A percentile compares a stretch with the other conserved stretches of the same genome.
Conservation (phyloP, 2,329 filamentous ascomycete genomes). For the Arthrobotrys pseudoclavata region DNA sequence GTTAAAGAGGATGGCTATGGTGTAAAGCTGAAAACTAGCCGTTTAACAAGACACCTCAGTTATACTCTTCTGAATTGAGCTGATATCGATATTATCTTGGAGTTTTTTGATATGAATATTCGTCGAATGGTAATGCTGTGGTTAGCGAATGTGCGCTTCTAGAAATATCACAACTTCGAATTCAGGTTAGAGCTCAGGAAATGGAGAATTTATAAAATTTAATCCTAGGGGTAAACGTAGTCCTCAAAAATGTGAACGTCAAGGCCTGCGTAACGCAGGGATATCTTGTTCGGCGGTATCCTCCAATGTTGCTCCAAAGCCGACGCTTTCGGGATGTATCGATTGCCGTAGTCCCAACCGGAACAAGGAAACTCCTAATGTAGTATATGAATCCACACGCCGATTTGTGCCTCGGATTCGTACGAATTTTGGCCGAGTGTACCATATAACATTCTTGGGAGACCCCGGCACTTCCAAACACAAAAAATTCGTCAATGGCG, state of each 20-base stretch:
- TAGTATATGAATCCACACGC: constrained; percentile 20
- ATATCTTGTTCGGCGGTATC: neutral
- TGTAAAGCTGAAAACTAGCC: neutral
- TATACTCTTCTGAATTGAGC: neutral
- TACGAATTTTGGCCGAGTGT: constrained; percentile 3
- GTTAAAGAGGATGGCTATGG: neutral
- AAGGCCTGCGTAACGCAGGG: constrained; percentile 7
- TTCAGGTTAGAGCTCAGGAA: neutral
- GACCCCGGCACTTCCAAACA: neutral
- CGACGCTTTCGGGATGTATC: constrained; percentile 44
- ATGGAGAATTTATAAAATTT: constrained; percentile 4
- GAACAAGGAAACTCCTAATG: constrained; percentile 42
- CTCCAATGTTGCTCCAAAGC: constrained; percentile 8
- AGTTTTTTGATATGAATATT: no score
- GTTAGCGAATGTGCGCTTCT: neutral
- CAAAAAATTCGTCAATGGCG: neutral
- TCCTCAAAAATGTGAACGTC: neutral
- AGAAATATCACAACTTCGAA: neutral
- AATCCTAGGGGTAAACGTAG: neutral
- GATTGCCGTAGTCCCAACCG: constrained; percentile 39
- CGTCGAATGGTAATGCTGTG: no score
- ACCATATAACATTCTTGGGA: constrained; percentile 3
- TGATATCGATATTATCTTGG: neutral
- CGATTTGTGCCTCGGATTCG: constrained; percentile 30
- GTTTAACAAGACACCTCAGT: neutral